Conservation (phyloP, 2,329 filamentous ascomycete genomes). For the Paecilomyces formosus region DNA sequence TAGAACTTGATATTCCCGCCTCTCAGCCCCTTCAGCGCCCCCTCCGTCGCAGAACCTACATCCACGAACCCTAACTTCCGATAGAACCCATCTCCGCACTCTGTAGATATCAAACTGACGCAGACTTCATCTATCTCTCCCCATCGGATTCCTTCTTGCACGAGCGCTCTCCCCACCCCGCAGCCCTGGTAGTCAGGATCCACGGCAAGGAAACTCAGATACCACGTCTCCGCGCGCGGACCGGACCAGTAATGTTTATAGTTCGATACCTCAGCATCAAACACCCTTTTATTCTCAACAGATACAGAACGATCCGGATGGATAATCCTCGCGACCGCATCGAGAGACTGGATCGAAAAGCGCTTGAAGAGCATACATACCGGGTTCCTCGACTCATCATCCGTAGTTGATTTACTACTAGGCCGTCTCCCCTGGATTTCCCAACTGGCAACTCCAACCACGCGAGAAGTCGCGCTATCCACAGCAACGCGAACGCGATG, state of each 20-base stretch:
- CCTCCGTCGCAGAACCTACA: slow-evolving; percentile 23
- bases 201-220: slow-evolving; percentile 30
- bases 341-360: background rate
- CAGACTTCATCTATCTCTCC: slow-evolving; percentile 30
- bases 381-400: background rate
- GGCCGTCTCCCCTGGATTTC: background rate
- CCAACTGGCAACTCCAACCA: background rate
- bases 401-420: background rate
- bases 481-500: background rate
- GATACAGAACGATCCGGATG: background rate
- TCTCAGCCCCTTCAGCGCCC: slow-evolving; percentile 19
- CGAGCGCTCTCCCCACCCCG: slow-evolving; percentile 31
- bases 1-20: slow-evolving; percentile 26
- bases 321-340: background rate
- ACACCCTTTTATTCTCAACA: slow-evolving; percentile 7
- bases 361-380: background rate
- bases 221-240: slow-evolving; percentile 28
- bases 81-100: slow-evolving; percentile 37
- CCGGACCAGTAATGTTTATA: slow-evolving; percentile 21
- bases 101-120: slow-evolving; percentile 31
- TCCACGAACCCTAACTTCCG: slow-evolving; percentile 26
- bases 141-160: slow-evolving; percentile 34
- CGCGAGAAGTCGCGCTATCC: background rate
- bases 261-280: slow-evolving; percentile 22
- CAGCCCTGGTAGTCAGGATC: slow-evolving; percentile 33